Evolutionary conservation across 2,329 filamentous ascomycete species (phyloP), one percentile per base, ranked within the genome.

Genomic region (Magnaporthiopsis incrustans): DNA sequence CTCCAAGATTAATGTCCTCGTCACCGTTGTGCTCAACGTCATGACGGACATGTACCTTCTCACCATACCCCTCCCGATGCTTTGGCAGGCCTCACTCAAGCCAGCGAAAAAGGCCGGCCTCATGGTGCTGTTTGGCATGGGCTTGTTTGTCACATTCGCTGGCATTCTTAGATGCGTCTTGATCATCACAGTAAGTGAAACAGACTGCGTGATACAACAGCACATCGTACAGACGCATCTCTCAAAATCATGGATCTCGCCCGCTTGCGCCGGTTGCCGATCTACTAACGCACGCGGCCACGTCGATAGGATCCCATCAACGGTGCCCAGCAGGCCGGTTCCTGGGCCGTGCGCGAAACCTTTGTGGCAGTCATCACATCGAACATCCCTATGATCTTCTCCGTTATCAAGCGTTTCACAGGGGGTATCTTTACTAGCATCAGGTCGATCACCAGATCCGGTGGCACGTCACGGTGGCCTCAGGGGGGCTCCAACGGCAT

Each of bases 101-200:
- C 75, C 77, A 26, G 71, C 74, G 6, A 82, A 81, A 68, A 87
- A 87, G 68, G 67, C 81, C 1, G 78, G 80, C 3, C 74, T 86
- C 0, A 74, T 83, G 2, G 65, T 84, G 5, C 75, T 87, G 22
- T 86, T 86, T 70, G 79, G 79, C 50, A 82, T 82, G 15, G 84
- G 82, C 7, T 68, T 81, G 15, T 85, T 86, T 67, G 79, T 85
- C 60, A 84, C 83, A 67, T 77, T 81, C 57, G 79, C 79, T 26
- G 82, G 80, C 4, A 79, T 85, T 64, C 72, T 86, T 11, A 81
- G 84, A 57, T 82, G 80, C 63, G 77, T 82, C 5, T 71, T 82
- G 8, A 83, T 85, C 60, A 64, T 83, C 33, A 78, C 69, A 0
- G 71, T 73, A 60, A 60, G 67, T 60, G 30, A 4, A n/a, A 8